Percentiles rank a stretch among this genome's conserved stretches.
Evolutionary conservation across 306 rosid genomes (phyloP).

Genomic region (Lagenaria siceraria): DNA sequence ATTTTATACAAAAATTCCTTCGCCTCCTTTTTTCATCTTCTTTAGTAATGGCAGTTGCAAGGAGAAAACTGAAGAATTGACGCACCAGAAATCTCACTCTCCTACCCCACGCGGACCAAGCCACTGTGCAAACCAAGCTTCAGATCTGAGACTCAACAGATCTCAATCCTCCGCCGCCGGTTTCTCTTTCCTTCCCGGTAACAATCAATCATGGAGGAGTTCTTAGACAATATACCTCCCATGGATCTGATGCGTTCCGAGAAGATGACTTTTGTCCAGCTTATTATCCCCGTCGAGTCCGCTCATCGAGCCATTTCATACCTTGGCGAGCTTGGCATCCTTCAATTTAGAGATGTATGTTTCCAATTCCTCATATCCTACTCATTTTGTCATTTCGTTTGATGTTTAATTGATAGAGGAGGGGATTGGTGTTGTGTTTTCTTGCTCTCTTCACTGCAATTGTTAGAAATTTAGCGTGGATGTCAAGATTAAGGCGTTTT

Average conservation of each 20-base stretch:
- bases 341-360: conserved; percentile 89
- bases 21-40: background rate
- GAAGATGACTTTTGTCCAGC: conserved; percentile 94
- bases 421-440: background rate
- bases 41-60: conserved; percentile 24
- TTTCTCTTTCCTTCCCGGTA: conserved; percentile 29
- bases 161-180: conserved; percentile 4
- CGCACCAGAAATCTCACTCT: conserved; percentile 16
- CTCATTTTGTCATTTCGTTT: conserved; percentile 3
- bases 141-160: conserved; percentile 36
- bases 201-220: conserved; percentile 41
- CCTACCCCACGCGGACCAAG: conserved; percentile 1
- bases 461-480: background rate
- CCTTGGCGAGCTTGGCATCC: conserved; percentile 90
- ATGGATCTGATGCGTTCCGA: conserved; percentile 99
- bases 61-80: conserved; percentile 27
- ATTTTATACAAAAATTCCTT: background rate
- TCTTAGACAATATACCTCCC: conserved; percentile 57
- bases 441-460: background rate
- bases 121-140: background rate
- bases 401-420: background rate
- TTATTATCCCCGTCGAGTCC: conserved; percentile 88
- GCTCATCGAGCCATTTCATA: conserved; percentile 88
- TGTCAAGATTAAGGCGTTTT: background rate
- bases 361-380: conserved; percentile 26